Evolutionary conservation across 805 yeast genomes (phyloP).

Genomic region (Brettanomyces naardenensis): DNA sequence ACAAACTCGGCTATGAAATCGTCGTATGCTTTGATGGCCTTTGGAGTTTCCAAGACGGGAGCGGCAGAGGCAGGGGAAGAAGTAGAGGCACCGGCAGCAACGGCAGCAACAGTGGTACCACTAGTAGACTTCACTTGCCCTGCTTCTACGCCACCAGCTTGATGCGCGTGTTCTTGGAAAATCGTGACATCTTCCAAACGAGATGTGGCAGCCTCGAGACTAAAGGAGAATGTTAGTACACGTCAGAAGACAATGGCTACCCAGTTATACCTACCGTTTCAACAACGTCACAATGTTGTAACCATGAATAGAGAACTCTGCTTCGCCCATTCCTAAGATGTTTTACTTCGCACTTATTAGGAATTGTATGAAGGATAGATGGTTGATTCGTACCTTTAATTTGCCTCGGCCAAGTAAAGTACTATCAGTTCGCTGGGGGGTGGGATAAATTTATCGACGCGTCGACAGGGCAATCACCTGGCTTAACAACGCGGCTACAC

Average conservation of each 20-base stretch:
- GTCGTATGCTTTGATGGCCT: constrained; percentile 46
- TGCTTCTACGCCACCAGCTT: neutral
- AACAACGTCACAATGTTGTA: constrained; percentile 76
- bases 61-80: constrained; percentile 14
- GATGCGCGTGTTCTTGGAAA: constrained; percentile 52
- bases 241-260: neutral
- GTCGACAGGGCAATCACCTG: no score
- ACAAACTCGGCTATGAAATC: constrained; percentile 43
- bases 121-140: neutral
- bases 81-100: constrained; percentile 11
- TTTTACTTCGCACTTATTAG: neutral
- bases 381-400: neutral
- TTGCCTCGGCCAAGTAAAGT: no score
- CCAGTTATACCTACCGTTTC: constrained; percentile 39
- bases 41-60: constrained; percentile 27
- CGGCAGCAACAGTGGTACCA: constrained; percentile 10
- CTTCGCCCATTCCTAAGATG: constrained; percentile 10
- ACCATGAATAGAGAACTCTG: constrained; percentile 61
- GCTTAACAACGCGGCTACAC: no score
- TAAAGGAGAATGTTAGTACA: constrained; percentile 13
- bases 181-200: constrained; percentile 84
- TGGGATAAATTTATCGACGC: no score
- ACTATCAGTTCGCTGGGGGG: no score
- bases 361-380: neutral
- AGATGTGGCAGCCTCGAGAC: constrained; percentile 89